Conservation (phyloP, 306 rosid genomes). For the Quercus ilex region DNA sequence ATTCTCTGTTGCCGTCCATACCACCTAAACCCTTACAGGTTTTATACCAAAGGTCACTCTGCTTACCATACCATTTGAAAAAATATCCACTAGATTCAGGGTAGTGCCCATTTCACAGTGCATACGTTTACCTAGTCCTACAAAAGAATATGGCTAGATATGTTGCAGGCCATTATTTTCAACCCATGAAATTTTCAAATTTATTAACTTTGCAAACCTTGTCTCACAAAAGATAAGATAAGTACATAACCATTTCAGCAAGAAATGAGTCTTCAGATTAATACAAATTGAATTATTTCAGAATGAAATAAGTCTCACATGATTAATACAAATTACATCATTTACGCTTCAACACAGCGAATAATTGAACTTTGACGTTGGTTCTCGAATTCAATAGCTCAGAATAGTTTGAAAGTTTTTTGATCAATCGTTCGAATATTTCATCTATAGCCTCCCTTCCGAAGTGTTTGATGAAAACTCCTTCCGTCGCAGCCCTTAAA, state of each 20-base stretch:
- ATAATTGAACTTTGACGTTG: slow-evolving; percentile 35
- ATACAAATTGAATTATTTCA: slow-evolving; percentile 21
- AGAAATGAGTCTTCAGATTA: neutral
- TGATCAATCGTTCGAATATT: slow-evolving; percentile 30
- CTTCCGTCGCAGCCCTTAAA: slow-evolving; percentile 50
- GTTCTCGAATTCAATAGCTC: slow-evolving; percentile 21
- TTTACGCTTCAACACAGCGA: slow-evolving; percentile 38
- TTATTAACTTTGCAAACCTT: too few relatives aligned
- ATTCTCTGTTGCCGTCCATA: too few relatives aligned
- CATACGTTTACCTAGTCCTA: too few relatives aligned
- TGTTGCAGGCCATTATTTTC: too few relatives aligned
- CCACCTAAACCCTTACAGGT: too few relatives aligned
- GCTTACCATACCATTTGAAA: too few relatives aligned
- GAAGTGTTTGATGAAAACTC: slow-evolving; percentile 35
- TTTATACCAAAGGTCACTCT: too few relatives aligned
- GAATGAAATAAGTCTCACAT: neutral
- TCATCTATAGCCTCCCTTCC: slow-evolving; percentile 23
- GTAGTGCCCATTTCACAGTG: too few relatives aligned
- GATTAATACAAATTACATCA: neutral
- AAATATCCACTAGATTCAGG: too few relatives aligned
- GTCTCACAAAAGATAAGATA: too few relatives aligned
- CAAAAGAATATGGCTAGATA: too few relatives aligned
- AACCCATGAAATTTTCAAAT: too few relatives aligned
- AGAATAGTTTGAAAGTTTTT: neutral
- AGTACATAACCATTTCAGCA: slow-evolving; percentile 19